Percentiles rank a stretch among this genome's conserved stretches.
These are phyloP conservation scores for Taphrina communis DNA, from an alignment of 1,139 yeast genomes.

Conservation along the genomic window DNA sequence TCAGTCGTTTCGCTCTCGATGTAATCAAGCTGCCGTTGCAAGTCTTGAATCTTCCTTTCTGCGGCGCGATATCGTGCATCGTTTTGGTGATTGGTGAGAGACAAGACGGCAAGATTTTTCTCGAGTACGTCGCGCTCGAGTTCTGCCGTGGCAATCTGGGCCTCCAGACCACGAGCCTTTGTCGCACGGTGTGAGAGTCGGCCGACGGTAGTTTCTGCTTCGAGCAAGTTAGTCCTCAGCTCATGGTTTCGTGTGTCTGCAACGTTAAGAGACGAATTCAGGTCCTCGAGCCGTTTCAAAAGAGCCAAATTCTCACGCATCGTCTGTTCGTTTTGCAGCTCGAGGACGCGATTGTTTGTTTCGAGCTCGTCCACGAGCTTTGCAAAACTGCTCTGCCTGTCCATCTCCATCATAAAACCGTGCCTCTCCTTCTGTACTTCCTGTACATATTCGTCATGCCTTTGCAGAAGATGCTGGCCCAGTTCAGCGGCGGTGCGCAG, in stretches of 20 bases:
- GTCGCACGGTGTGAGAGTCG: constrained; percentile 8
- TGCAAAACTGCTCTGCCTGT: constrained; percentile 18
- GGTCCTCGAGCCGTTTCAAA: constrained; percentile 26
- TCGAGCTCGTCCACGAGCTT: constrained; percentile 29
- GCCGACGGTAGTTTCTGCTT: constrained; percentile 17
- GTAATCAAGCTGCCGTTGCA: constrained; percentile 5
- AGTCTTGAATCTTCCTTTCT: constrained; percentile 16
- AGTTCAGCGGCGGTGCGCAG: constrained; percentile 30
- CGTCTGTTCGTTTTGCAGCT: constrained; percentile 19
- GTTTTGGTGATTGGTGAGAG: constrained; percentile 12
- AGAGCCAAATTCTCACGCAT: constrained; percentile 28
- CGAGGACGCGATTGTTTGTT: constrained; percentile 23
- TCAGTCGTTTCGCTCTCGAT: neutral
- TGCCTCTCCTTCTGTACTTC: constrained; percentile 15
- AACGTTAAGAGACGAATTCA: constrained; percentile 16
- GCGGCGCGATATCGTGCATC: constrained; percentile 17
- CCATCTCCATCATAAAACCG: constrained; percentile 21
- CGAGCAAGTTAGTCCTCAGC: constrained; percentile 12
- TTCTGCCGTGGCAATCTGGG: constrained; percentile 19
- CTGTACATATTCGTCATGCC: constrained; percentile 21
- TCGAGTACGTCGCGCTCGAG: constrained; percentile 30
- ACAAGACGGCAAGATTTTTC: constrained; percentile 11
- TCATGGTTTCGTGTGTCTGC: constrained; percentile 29
- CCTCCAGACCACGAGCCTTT: constrained; percentile 20
- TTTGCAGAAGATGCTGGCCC: constrained; percentile 18